A percentile compares a stretch with the other conserved stretches of the same genome.
phyloP scores from a whole-genome alignment of 2,329 filamentous ascomycete genomes.

The Ophiostoma triangulosporum region DNA sequence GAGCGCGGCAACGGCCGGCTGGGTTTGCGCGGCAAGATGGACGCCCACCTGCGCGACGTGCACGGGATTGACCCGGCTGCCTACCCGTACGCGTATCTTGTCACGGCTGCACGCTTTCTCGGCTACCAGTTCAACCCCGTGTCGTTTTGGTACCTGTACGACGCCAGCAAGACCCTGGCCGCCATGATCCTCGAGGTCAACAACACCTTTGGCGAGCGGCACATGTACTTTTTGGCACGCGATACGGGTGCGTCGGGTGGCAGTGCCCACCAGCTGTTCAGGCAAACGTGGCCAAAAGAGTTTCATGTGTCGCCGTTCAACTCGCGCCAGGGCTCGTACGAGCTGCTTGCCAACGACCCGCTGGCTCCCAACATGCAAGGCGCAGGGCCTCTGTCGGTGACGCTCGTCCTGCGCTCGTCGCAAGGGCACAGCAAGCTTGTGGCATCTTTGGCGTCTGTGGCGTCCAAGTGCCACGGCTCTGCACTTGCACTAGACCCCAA shows the following conservation, averaged over 20 bases:
- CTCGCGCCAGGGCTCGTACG: constrained; percentile 42
- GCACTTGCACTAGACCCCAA: constrained; percentile 35
- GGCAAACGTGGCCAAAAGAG: constrained; percentile 49
- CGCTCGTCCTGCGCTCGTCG: constrained; percentile 47
- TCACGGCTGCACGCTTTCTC: constrained; percentile 56
- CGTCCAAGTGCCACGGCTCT: constrained; percentile 21
- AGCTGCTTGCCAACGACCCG: constrained; percentile 34
- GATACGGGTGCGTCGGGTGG: constrained; percentile 19
- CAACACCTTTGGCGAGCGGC: constrained; percentile 61
- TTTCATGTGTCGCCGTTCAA: constrained; percentile 71
- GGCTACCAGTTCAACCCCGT: constrained; percentile 64
- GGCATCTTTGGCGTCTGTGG: constrained; percentile 32
- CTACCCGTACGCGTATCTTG: constrained; percentile 56
- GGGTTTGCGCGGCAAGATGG: constrained; percentile 51
- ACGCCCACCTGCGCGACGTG: constrained; percentile 35
- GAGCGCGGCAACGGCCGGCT: constrained; percentile 35
- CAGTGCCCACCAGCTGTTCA: constrained; percentile 23
- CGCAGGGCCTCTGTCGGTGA: constrained; percentile 37
- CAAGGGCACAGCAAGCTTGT: constrained; percentile 48
- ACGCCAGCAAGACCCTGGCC: constrained; percentile 37
- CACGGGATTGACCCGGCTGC: constrained; percentile 44
- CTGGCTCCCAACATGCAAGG: constrained; percentile 26
- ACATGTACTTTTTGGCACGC: constrained; percentile 36
- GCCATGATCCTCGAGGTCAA: constrained; percentile 63
- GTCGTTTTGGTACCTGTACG: constrained; percentile 70